Conservation (phyloP, 148 eudicot genomes). For the Agrostemma githago region DNA sequence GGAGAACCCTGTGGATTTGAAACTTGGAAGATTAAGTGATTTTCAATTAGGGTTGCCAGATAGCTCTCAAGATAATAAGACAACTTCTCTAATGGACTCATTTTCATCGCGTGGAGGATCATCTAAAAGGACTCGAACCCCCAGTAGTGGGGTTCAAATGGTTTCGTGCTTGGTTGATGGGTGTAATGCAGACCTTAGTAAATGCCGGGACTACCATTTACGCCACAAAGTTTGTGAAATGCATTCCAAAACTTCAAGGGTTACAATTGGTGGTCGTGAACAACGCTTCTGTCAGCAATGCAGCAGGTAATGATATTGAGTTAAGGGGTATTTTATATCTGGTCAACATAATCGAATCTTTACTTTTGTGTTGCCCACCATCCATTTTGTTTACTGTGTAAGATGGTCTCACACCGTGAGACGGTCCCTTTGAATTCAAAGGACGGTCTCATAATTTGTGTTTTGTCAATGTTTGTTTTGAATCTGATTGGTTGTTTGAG, state of each 20-base stretch:
- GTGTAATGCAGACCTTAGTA: conserved; percentile 55
- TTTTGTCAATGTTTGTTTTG: background rate
- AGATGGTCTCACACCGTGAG: too few species aligned
- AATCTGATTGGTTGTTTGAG: background rate
- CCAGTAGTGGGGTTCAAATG: conserved; percentile 30
- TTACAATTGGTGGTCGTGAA: conserved; percentile 48
- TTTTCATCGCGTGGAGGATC: conserved; percentile 35
- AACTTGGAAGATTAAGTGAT: conserved; percentile 42
- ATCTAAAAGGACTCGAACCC: conserved; percentile 47
- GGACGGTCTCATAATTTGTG: too few species aligned
- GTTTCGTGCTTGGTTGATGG: conserved; percentile 59
- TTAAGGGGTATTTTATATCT: background rate
- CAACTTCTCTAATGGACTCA: conserved; percentile 30
- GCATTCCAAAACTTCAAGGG: conserved; percentile 62
- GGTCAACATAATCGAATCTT: background rate
- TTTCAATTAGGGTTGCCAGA: conserved; percentile 18
- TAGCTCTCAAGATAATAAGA: conserved; percentile 22
- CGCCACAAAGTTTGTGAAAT: conserved; percentile 75
- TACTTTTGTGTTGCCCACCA: conserved; percentile 10
- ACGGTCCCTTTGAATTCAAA: too few species aligned
- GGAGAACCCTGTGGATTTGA: conserved; percentile 38
- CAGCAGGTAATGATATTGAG: conserved; percentile 45
- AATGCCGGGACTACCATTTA: conserved; percentile 60
- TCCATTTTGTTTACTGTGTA: too few species aligned
- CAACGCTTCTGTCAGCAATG: conserved; percentile 78